Evolutionary conservation across 768 basidiomycete genomes (phyloP).

Genomic region (Boletellus ananiceps): DNA sequence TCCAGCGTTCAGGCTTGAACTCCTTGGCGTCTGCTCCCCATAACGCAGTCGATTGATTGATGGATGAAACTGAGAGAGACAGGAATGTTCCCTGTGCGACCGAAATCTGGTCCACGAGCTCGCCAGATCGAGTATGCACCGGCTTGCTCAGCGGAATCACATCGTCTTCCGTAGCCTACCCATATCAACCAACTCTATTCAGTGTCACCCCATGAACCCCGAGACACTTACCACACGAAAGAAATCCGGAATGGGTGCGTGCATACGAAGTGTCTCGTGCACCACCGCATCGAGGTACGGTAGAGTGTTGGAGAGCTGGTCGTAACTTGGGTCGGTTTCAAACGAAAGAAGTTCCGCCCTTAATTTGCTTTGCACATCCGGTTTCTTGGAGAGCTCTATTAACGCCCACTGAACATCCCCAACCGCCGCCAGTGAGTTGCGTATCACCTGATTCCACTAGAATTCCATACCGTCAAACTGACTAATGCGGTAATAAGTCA

Average conservation of each 20-base stretch:
- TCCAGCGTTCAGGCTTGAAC: slow-evolving; percentile 63
- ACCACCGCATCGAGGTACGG: slow-evolving; percentile 52
- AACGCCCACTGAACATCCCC: slow-evolving; percentile 42
- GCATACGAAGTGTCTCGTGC: slow-evolving; percentile 42
- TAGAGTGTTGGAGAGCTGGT: slow-evolving; percentile 41
- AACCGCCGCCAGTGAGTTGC: background rate
- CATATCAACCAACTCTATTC: slow-evolving; percentile 7
- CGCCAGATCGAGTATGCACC: slow-evolving; percentile 38
- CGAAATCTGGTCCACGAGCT: slow-evolving; percentile 34
- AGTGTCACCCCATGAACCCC: background rate
- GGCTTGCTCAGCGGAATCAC: slow-evolving; percentile 51
- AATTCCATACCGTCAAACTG: slow-evolving; percentile 15
- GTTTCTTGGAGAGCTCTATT: slow-evolving; percentile 47
- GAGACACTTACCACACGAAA: slow-evolving; percentile 6
- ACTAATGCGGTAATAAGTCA: slow-evolving; percentile 7
- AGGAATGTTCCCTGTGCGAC: slow-evolving; percentile 47
- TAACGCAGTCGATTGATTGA: slow-evolving; percentile 46
- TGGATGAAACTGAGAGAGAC: slow-evolving; percentile 37
- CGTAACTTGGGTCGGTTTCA: slow-evolving; percentile 47
- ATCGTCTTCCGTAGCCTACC: slow-evolving; percentile 48
- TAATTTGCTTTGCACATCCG: slow-evolving; percentile 43
- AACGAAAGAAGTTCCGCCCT: slow-evolving; percentile 47
- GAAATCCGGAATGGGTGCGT: slow-evolving; percentile 37
- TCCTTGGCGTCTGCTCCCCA: slow-evolving; percentile 59
- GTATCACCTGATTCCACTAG: background rate